Conservation (phyloP, 176 grass and related monocot species). For the Paspalum notatum region DNA sequence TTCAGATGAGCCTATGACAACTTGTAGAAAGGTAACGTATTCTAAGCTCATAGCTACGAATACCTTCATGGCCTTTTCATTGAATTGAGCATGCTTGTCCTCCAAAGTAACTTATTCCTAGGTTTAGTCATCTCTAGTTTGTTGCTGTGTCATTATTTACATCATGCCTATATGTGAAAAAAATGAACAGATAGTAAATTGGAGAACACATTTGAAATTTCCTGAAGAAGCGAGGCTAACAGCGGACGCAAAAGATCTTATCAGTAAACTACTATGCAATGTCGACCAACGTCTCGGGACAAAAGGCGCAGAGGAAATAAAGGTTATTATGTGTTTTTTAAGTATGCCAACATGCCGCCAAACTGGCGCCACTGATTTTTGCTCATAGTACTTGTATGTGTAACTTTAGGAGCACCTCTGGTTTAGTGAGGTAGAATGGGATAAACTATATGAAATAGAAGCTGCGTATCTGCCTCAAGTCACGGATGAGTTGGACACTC, state of each 20-base stretch:
- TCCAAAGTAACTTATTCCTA: conserved; percentile 11
- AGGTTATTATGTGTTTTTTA: conserved; percentile 56
- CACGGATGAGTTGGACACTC: conserved; percentile 93
- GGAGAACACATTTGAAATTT: conserved; percentile 99
- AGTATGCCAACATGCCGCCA: not conserved
- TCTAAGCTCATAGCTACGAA: conserved; percentile 13
- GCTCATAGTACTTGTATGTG: conserved; percentile 37
- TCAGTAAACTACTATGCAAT: conserved; percentile 92
- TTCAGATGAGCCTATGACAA: conserved; percentile 96
- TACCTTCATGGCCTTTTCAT: conserved; percentile 14
- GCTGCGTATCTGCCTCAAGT: conserved; percentile 95
- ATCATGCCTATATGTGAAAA: conserved; percentile 11
- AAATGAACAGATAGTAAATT: conserved; percentile 86
- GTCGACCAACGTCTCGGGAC: conserved; percentile 91
- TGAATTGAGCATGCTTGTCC: conserved; percentile 2
- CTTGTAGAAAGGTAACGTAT: conserved; percentile 86
- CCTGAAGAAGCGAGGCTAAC: conserved; percentile 90
- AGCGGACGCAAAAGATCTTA: conserved; percentile 73
- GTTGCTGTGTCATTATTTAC: not conserved
- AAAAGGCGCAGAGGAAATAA: conserved; percentile 87
- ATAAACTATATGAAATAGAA: conserved; percentile 75
- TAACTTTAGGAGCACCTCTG: conserved; percentile 74
- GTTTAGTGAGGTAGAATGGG: conserved; percentile 79
- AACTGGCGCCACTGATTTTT: conserved; percentile 19
- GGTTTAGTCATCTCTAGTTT: conserved; percentile 20